Evolutionary conservation across 768 basidiomycete genomes (phyloP).

Genomic region (Amanita brunnescens): DNA sequence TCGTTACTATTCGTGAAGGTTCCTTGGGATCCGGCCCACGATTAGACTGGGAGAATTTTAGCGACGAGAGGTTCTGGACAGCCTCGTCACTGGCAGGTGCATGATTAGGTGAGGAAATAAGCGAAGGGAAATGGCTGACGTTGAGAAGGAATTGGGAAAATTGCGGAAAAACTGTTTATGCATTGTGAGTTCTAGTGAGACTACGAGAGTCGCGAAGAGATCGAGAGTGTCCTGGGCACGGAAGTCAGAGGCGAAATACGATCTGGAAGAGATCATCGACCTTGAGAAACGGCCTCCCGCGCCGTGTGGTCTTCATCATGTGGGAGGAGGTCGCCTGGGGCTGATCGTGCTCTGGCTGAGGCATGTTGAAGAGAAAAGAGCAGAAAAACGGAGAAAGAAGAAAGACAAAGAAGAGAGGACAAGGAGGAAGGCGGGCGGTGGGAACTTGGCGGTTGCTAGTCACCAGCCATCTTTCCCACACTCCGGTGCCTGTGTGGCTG

Average conservation of each 20-base stretch:
- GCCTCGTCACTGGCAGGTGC: slow-evolving; percentile 76
- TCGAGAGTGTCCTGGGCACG: slow-evolving; percentile 84
- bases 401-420: slow-evolving; percentile 27
- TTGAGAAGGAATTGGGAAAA: slow-evolving; percentile 91
- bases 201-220: slow-evolving; percentile 93
- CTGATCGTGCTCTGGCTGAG: slow-evolving; percentile 26
- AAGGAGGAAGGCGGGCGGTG: slow-evolving; percentile 17
- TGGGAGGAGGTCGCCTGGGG: slow-evolving; percentile 68
- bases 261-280: slow-evolving; percentile 27
- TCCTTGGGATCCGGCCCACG: slow-evolving; percentile 98
- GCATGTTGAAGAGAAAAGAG: slow-evolving; percentile 25
- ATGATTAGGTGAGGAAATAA: slow-evolving; percentile 5
- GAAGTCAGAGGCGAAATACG: background rate
- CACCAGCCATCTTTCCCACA: slow-evolving; percentile 32
- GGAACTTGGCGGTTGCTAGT: slow-evolving; percentile 35
- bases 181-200: slow-evolving; percentile 79
- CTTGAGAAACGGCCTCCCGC: slow-evolving; percentile 91
- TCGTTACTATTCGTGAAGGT: slow-evolving; percentile 95
- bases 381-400: slow-evolving; percentile 43
- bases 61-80: slow-evolving; percentile 81
- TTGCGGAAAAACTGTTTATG: slow-evolving; percentile 96
- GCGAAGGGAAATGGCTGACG: slow-evolving; percentile 45
- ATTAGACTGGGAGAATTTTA: slow-evolving; percentile 99
- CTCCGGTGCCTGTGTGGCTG: slow-evolving; percentile 23
- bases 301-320: slow-evolving; percentile 98